Evolutionary conservation across 2,329 filamentous ascomycete genomes (phyloP).

Genomic region (Aureobasidium sp.): DNA sequence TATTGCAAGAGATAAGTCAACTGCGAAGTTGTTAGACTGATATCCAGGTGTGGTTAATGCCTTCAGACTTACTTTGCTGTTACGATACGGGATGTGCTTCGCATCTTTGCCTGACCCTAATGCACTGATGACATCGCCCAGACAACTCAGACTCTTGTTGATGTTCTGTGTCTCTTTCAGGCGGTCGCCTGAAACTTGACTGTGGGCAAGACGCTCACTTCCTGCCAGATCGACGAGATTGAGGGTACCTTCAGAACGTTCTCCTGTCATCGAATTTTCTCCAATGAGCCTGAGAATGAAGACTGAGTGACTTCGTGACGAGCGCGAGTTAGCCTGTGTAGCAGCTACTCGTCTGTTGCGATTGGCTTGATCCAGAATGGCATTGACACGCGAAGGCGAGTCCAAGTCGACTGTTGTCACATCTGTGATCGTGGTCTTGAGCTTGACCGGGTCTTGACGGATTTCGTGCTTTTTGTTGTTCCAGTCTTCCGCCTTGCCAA

Average conservation of each 20-base stretch:
- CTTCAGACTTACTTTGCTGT: conserved; percentile 64
- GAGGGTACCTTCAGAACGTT: conserved; percentile 84
- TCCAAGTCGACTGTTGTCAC: conserved; percentile 70
- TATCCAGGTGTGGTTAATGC: background rate
- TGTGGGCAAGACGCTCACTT: conserved; percentile 83
- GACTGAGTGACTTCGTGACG: conserved; percentile 89
- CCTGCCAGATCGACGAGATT: conserved; percentile 95
- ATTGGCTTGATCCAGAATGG: conserved; percentile 71
- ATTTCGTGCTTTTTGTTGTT: conserved; percentile 84
- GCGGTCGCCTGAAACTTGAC: conserved; percentile 75
- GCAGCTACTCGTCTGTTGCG: conserved; percentile 87
- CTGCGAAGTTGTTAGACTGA: conserved; percentile 30
- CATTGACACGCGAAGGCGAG: conserved; percentile 71
- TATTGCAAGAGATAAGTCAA: conserved; percentile 93
- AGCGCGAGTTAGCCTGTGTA: conserved; percentile 95
- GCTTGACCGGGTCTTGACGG: conserved; percentile 72
- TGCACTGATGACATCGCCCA: conserved; percentile 91
- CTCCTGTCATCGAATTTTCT: conserved; percentile 65
- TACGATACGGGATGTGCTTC: conserved; percentile 80
- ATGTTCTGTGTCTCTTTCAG: conserved; percentile 95
- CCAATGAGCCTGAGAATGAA: conserved; percentile 74
- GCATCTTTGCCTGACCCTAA: conserved; percentile 73
- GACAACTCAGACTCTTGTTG: conserved; percentile 85
- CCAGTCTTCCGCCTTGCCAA: conserved; percentile 63
- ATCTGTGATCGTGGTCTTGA: conserved; percentile 76